Conservation (phyloP, 306 rosid genomes). For the Lotus japonicus region DNA sequence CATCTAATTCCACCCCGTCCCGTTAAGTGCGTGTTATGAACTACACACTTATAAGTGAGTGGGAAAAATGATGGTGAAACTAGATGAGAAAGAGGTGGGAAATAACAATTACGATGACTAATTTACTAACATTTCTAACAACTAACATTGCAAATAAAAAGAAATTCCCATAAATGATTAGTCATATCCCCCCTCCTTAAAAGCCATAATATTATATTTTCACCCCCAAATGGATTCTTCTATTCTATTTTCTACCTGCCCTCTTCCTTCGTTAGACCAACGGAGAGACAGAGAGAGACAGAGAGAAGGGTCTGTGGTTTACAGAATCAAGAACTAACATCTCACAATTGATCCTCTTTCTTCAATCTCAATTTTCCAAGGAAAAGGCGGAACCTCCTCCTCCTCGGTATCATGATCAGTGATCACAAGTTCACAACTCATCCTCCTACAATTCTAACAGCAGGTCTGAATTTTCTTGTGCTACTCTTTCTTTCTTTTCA, state of each 20-base stretch:
- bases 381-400: slow-evolving; percentile 21
- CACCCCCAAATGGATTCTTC: neutral
- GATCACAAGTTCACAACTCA: slow-evolving; percentile 22
- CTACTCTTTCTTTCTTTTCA: neutral
- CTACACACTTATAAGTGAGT: too few relatives aligned
- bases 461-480: slow-evolving; percentile 27
- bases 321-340: too few relatives aligned
- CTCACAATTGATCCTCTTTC: neutral
- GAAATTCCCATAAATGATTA: neutral
- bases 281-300: neutral
- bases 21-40: too few relatives aligned
- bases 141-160: too few relatives aligned
- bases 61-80: too few relatives aligned
- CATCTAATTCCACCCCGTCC: too few relatives aligned
- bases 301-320: too few relatives aligned
- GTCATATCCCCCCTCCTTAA: neutral
- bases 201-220: neutral
- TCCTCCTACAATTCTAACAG: slow-evolving; percentile 20
- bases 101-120: too few relatives aligned
- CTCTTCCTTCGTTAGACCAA: neutral
- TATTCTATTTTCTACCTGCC: neutral
- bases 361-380: slow-evolving; percentile 6
- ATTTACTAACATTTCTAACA: too few relatives aligned
- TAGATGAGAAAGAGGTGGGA: too few relatives aligned
- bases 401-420: too few relatives aligned